Percentiles rank a stretch among this genome's conserved stretches.
Evolutionary conservation across 495 filamentous ascomycete genomes (phyloP).

Genomic region (Aspergillus leporis): DNA sequence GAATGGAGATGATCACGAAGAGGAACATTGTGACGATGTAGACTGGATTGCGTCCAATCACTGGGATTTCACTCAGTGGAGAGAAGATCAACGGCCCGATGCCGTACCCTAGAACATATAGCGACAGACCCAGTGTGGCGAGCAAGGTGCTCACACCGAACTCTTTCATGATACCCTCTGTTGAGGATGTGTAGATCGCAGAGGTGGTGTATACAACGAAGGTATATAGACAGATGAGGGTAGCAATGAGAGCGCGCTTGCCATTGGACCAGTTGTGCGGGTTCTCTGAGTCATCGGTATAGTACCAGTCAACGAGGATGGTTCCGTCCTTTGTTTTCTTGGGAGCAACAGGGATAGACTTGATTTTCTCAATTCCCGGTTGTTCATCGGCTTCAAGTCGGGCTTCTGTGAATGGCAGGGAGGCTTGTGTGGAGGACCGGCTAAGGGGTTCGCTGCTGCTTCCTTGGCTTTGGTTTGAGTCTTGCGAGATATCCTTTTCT

Average conservation of each 20-base stretch:
- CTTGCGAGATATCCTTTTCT: too few species aligned
- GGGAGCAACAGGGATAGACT: neutral
- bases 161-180: constrained; percentile 21
- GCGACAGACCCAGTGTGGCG: constrained; percentile 43
- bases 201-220: constrained; percentile 25
- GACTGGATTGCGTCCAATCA: constrained; percentile 45
- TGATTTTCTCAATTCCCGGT: too few species aligned
- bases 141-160: constrained; percentile 34
- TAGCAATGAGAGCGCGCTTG: constrained; percentile 32
- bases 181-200: constrained; percentile 12
- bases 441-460: too few species aligned
- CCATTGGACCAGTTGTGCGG: constrained; percentile 40
- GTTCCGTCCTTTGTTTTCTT: constrained; percentile 8
- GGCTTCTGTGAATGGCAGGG: too few species aligned
- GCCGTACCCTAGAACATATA: constrained; percentile 51
- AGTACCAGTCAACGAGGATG: constrained; percentile 39
- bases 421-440: too few species aligned
- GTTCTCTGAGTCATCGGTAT: constrained; percentile 36
- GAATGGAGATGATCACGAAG: constrained; percentile 45
- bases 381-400: too few species aligned
- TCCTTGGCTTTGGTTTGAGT: too few species aligned
- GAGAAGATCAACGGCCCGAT: constrained; percentile 44
- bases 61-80: constrained; percentile 47
- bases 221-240: constrained; percentile 17
- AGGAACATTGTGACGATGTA: constrained; percentile 47